Conservation (phyloP, 768 basidiomycete species). For the Leccinum fibrillosum region DNA sequence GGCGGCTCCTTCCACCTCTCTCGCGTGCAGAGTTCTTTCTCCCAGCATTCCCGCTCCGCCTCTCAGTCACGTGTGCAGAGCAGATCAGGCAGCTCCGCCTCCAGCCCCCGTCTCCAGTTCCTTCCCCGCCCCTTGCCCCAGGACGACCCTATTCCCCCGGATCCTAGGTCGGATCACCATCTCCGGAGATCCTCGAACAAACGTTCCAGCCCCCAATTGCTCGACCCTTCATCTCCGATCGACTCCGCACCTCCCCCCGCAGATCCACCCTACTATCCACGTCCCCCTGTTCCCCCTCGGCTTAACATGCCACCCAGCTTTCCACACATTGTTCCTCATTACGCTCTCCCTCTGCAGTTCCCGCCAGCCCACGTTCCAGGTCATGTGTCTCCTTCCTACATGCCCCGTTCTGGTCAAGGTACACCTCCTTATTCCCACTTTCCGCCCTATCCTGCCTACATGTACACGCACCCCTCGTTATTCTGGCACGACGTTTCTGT, state of each 20-base stretch:
- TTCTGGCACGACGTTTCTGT: slow-evolving; percentile 35
- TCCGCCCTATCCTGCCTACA: slow-evolving; percentile 33
- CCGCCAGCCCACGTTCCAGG: slow-evolving; percentile 17
- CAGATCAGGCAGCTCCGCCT: slow-evolving; percentile 44
- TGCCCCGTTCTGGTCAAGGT: slow-evolving; percentile 25
- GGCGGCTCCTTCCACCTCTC: slow-evolving; percentile 31
- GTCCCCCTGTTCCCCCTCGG: slow-evolving; percentile 16
- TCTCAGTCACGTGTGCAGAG: slow-evolving; percentile 47
- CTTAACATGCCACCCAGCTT: slow-evolving; percentile 23
- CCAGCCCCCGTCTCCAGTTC: slow-evolving; percentile 43
- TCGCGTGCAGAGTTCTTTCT: slow-evolving; percentile 36
- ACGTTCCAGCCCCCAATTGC: slow-evolving; percentile 19
- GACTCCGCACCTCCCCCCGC: slow-evolving; percentile 8
- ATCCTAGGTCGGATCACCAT: slow-evolving; percentile 24
- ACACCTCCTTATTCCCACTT: slow-evolving; percentile 36
- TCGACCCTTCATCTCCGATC: slow-evolving; percentile 16
- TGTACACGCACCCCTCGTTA: slow-evolving; percentile 35
- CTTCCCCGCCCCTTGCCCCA: slow-evolving; percentile 41
- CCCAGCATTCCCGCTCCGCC: slow-evolving; percentile 31
- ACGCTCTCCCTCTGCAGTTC: slow-evolving; percentile 16
- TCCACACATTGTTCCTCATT: slow-evolving; percentile 17
- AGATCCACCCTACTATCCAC: slow-evolving; percentile 19
- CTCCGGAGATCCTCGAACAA: slow-evolving; percentile 11
- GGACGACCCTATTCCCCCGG: slow-evolving; percentile 31
- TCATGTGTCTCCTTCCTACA: slow-evolving; percentile 25